Conservation (phyloP, 371 early-diverging fungal species). For the Fennellomyces sp. region DNA sequence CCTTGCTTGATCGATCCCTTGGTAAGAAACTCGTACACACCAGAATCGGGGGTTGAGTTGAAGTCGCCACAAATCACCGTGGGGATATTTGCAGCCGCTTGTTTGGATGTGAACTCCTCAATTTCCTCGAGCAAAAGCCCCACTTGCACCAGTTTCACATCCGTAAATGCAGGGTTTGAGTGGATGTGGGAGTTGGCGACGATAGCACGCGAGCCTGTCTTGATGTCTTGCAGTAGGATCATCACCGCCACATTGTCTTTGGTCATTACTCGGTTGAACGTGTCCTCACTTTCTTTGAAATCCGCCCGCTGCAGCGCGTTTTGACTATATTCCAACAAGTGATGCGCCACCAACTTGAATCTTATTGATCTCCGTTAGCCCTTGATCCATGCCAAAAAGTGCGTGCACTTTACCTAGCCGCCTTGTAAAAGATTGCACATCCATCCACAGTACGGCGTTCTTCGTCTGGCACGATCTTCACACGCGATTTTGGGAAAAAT, state of each 20-base stretch:
- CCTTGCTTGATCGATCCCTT: constrained; percentile 70
- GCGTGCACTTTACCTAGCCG: constrained; percentile 65
- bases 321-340: constrained; percentile 92
- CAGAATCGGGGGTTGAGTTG: constrained; percentile 92
- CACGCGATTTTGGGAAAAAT: constrained; percentile 94
- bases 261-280: constrained; percentile 94
- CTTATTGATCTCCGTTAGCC: constrained; percentile 28
- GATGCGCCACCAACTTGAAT: constrained; percentile 78
- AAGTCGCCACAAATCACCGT: constrained; percentile 95
- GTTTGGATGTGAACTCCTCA: constrained; percentile 48
- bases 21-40: constrained; percentile 91
- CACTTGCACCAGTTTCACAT: constrained; percentile 98
- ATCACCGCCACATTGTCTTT: constrained; percentile 97
- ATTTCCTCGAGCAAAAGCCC: constrained; percentile 95
- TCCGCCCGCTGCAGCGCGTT: constrained; percentile 87
- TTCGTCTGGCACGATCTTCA: constrained; percentile 90
- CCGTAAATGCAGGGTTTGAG: constrained; percentile 93
- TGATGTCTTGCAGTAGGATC: constrained; percentile 82
- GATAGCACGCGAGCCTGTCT: constrained; percentile 69
- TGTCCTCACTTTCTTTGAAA: constrained; percentile 89
- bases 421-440: constrained; percentile 96
- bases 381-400: too few relatives aligned
- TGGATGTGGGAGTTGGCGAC: constrained; percentile 95
- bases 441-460: constrained; percentile 95
- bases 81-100: constrained; percentile 50